Percentiles rank a stretch among this genome's conserved stretches.
These are phyloP conservation scores for Euphorbia schlechtendalii DNA, from an alignment of 441 rosid genomes.

Conservation along the genomic window DNA sequence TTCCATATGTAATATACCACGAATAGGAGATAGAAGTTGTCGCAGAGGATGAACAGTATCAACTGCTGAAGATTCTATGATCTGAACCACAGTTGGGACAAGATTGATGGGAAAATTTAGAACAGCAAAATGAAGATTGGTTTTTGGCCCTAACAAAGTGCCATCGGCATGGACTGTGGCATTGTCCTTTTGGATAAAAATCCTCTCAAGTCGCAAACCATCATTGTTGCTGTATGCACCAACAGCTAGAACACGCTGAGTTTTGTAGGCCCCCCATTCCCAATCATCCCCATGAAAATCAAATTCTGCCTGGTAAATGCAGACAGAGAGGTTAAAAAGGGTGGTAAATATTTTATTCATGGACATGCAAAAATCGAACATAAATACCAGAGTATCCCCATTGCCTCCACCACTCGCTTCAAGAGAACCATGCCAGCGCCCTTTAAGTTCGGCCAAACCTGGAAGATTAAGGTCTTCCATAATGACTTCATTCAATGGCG, in stretches of 20 bases:
- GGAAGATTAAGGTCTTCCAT: slow-evolving; percentile 82
- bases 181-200: slow-evolving; percentile 93
- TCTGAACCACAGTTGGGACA: slow-evolving; percentile 88
- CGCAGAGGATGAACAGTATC: slow-evolving; percentile 79
- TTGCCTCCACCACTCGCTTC: slow-evolving; percentile 99
- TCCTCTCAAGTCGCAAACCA: slow-evolving; percentile 90
- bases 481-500: slow-evolving; percentile 64
- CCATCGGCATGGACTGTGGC: slow-evolving; percentile 99
- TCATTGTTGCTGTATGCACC: slow-evolving; percentile 97
- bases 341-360: not conserved
- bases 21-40: slow-evolving; percentile 83
- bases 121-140: slow-evolving; percentile 98
- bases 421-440: slow-evolving; percentile 92
- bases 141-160: slow-evolving; percentile 83
- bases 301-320: slow-evolving; percentile 73
- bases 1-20: slow-evolving; percentile 96
- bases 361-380: slow-evolving; percentile 16
- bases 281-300: slow-evolving; percentile 98
- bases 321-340: slow-evolving; percentile 3
- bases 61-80: slow-evolving; percentile 88
- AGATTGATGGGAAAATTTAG: slow-evolving; percentile 91
- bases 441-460: slow-evolving; percentile 92
- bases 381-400: slow-evolving; percentile 89
- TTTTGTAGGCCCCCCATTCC: slow-evolving; percentile 98
- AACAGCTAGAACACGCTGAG: slow-evolving; percentile 82